Evolutionary conservation across 768 basidiomycete species (phyloP).

Genomic region (Lentinula aciculospora): DNA sequence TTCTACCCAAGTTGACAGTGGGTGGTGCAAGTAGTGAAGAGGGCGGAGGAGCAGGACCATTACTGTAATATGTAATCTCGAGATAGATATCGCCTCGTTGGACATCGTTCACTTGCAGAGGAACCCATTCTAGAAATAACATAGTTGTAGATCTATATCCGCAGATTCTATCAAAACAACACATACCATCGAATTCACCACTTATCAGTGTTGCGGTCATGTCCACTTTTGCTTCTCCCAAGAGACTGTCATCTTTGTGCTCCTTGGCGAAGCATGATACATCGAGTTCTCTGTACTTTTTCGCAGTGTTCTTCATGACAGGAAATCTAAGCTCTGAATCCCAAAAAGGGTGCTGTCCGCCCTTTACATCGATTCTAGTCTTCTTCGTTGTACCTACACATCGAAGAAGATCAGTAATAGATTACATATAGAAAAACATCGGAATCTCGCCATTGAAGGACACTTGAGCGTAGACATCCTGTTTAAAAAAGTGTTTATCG

Average conservation of each 20-base stretch:
- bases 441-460: constrained; percentile 38
- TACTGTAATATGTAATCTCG: constrained; percentile 90
- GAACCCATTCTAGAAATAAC: constrained; percentile 58
- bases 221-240: constrained; percentile 74
- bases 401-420: neutral
- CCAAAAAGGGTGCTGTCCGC: constrained; percentile 93
- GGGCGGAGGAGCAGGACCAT: constrained; percentile 45
- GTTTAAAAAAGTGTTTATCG: constrained; percentile 87
- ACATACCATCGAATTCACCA: constrained; percentile 89
- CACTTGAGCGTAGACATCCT: constrained; percentile 78
- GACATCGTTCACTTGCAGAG: constrained; percentile 50
- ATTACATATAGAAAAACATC: neutral
- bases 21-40: constrained; percentile 17
- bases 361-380: constrained; percentile 73
- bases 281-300: constrained; percentile 58
- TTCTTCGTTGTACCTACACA: constrained; percentile 51
- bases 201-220: constrained; percentile 74
- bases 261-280: constrained; percentile 83
- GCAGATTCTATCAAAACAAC: neutral
- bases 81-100: constrained; percentile 83
- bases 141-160: neutral
- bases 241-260: constrained; percentile 59
- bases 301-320: constrained; percentile 49
- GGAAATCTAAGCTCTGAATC: constrained; percentile 83
- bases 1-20: constrained; percentile 30